Base-by-base conservation (phyloP, 2,329 filamentous ascomycete species). In the Magnaporthales sp. region DNA sequence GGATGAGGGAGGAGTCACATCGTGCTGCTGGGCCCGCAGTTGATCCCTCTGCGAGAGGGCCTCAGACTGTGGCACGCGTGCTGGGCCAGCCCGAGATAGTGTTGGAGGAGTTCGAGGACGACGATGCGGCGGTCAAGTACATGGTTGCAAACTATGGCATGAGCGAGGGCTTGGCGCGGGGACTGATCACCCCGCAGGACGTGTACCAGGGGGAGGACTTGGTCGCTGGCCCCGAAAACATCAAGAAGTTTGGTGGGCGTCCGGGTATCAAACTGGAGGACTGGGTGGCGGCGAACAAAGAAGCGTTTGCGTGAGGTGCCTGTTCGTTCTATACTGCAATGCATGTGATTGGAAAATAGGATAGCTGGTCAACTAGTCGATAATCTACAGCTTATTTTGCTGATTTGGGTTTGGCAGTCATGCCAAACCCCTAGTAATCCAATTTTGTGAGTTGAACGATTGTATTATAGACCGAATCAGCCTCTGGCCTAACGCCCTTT, bases 1-100 rank as follows among this genome's bases (percentile, higher is more conserved):
- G 13, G 61, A 62, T 9, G 29, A 29, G 27, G 61, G 61, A 22
- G 61, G 24, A 72, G 73, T 22, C 68, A 69, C 13, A 74, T 81
- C 19, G 73, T 73, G 64, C 67, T 82, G 11, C 75, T 73, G 64
- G 80, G 79, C 1, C 77, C 78, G 0, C 65, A 79, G 61, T 51
- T 76, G 11, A 46, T 78, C 24, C 72, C 76, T 0, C 68, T 72
- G 22, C 62, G 69, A 8, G 75, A 80, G 3, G 70, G 67, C 15
- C 76, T 29, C 70, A 67, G 1, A 71, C 69, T 0, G 72, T 80
- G 54, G 74, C 71, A 5, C 71, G 72, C 24, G 70, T 71, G 10
- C 58, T 79, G 5, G 76, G 75, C 9, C 31, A 30, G 4, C 75
- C 75, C 32, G 70, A 77, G 5, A 31, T 70, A 15, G 67, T 67